These are phyloP conservation scores for Ganoderma lucidum DNA, from an alignment of 1,284 basidiomycete genomes.

Conservation along the genomic window DNA sequence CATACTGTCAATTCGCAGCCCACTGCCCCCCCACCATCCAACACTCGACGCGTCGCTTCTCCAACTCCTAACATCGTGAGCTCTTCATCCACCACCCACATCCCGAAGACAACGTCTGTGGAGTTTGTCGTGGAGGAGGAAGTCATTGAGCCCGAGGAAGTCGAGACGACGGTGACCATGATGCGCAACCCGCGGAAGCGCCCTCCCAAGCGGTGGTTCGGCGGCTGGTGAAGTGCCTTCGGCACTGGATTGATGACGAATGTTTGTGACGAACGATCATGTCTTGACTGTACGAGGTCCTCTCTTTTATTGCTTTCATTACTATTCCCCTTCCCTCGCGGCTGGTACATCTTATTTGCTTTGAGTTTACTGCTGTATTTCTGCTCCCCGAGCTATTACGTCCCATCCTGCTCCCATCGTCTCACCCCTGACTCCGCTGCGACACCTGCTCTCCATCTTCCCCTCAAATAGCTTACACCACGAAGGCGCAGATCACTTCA, in stretches of 20 bases:
- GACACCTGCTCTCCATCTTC: slow-evolving; percentile 21
- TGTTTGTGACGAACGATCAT: slow-evolving; percentile 33
- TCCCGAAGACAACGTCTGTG: slow-evolving; percentile 74
- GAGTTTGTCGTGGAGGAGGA: slow-evolving; percentile 69
- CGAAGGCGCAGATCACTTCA: slow-evolving; percentile 24
- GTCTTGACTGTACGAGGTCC: slow-evolving; percentile 36
- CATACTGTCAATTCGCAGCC: slow-evolving; percentile 60
- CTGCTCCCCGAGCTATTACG: slow-evolving; percentile 19
- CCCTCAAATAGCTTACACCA: slow-evolving; percentile 14
- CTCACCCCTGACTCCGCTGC: slow-evolving; percentile 32
- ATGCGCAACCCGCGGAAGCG: slow-evolving; percentile 33
- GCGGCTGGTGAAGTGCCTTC: slow-evolving; percentile 32
- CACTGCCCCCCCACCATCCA: slow-evolving; percentile 77
- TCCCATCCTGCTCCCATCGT: slow-evolving; percentile 22
- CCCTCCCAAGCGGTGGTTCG: slow-evolving; percentile 35
- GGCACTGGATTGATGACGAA: slow-evolving; percentile 27
- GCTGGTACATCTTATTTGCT: slow-evolving; percentile 29
- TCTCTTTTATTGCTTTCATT: slow-evolving; percentile 38
- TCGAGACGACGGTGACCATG: slow-evolving; percentile 34
- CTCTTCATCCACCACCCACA: slow-evolving; percentile 58
- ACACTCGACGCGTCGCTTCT: slow-evolving; percentile 76
- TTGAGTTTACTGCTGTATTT: slow-evolving; percentile 35
- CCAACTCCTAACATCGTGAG: slow-evolving; percentile 72
- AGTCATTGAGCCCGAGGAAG: slow-evolving; percentile 39
- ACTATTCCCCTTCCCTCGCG: slow-evolving; percentile 32